Conservation (phyloP, 1,284 basidiomycete species). For the Cryptococcus hybrid region DNA sequence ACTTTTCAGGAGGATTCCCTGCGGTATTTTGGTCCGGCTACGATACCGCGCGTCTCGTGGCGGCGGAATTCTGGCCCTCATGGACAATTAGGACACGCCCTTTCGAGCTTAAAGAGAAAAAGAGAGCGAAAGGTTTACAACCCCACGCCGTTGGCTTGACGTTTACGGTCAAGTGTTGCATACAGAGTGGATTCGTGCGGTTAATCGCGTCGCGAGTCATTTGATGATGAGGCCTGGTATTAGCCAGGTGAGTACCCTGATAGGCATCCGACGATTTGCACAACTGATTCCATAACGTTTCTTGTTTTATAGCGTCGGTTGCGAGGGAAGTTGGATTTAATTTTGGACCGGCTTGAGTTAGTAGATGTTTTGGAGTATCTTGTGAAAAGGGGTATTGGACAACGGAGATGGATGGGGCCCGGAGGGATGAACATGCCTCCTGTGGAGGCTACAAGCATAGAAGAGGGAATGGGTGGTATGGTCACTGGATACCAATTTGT, state of each 20-base stretch:
- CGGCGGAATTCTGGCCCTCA: constrained; percentile 53
- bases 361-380: constrained; percentile 63
- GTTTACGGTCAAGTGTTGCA: constrained; percentile 61
- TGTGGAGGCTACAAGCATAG: constrained; percentile 30
- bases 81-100: constrained; percentile 60
- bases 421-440: constrained; percentile 20
- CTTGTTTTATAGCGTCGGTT: constrained; percentile 58
- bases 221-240: constrained; percentile 70
- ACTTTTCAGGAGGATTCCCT: constrained; percentile 34
- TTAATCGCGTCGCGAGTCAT: constrained; percentile 64
- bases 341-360: constrained; percentile 73
- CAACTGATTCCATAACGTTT: neutral
- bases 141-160: constrained; percentile 62
- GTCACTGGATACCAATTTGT: neutral
- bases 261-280: too few species aligned
- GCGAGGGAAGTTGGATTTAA: constrained; percentile 62
- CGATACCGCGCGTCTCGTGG: constrained; percentile 55
- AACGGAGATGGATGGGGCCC: constrained; percentile 9
- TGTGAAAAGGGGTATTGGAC: constrained; percentile 14
- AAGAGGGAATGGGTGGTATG: constrained; percentile 26
- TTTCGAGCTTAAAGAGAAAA: neutral
- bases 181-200: constrained; percentile 66
- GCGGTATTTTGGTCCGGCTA: constrained; percentile 69
- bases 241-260: constrained; percentile 58
- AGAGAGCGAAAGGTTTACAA: neutral